A percentile compares a stretch with the other conserved stretches of the same genome.
These are phyloP conservation scores for Pseudopediastrum boryanum DNA, from an alignment of 139 green algal species.

Conservation along the genomic window DNA sequence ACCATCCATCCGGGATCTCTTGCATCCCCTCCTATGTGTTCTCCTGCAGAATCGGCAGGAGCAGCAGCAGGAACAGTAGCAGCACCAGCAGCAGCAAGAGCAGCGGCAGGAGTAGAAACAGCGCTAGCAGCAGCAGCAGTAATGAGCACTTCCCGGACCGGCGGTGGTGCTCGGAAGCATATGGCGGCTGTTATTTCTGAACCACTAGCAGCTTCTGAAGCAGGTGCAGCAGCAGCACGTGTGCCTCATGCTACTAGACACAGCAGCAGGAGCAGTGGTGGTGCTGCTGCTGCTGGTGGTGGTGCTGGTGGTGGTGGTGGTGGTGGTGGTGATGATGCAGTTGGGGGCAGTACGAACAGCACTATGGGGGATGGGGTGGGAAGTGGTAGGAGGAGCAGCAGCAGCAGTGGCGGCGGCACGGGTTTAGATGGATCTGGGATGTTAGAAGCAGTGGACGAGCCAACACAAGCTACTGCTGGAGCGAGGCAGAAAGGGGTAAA, in stretches of 20 bases:
- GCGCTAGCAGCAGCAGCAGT: constrained; percentile 18
- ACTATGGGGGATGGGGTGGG: no score
- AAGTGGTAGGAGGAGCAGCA: neutral
- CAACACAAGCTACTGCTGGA: neutral
- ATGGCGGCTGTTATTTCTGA: no score
- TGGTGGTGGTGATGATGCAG: constrained; percentile 30
- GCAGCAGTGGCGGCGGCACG: neutral
- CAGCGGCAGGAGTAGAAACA: neutral
- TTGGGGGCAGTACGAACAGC: neutral
- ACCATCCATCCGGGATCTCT: no score
- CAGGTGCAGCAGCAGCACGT: constrained; percentile 5
- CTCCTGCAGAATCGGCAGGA: no score
- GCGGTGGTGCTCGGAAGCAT: neutral
- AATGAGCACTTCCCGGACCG: neutral
- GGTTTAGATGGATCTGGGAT: neutral
- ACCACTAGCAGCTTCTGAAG: no score
- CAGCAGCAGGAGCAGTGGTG: neutral
- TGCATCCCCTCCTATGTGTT: no score
- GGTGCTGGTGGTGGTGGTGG: neutral
- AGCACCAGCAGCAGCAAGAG: neutral
- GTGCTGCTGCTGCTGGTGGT: neutral
- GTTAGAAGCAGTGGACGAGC: no score
- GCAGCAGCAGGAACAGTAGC: neutral
- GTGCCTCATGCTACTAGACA: neutral
- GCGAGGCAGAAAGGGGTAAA: neutral